Evolutionary conservation across 2,329 filamentous ascomycete species (phyloP).

Genomic region (Diaporthe aspalathi): DNA sequence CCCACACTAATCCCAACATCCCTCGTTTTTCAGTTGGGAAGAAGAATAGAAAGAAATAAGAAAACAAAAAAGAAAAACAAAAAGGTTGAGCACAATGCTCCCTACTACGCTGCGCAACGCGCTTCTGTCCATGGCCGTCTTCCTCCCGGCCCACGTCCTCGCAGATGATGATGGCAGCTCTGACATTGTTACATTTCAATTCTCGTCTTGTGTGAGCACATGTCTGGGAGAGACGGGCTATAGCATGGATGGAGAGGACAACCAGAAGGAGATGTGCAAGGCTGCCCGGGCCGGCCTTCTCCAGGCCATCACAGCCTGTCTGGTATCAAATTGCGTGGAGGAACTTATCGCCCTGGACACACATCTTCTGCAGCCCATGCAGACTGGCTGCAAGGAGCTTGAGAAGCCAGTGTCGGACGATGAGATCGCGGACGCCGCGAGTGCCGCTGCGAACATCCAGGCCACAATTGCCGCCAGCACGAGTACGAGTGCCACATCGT

Average conservation of each 20-base stretch:
- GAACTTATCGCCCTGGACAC: slow-evolving; percentile 14
- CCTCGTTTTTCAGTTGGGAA: background rate
- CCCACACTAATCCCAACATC: background rate
- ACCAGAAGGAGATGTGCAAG: slow-evolving; percentile 36
- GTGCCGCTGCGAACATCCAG: slow-evolving; percentile 15
- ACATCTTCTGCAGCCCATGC: slow-evolving; percentile 36
- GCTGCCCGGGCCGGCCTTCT: slow-evolving; percentile 35
- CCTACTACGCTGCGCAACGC: slow-evolving; percentile 17
- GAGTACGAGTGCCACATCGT: background rate
- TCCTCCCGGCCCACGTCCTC: slow-evolving; percentile 24
- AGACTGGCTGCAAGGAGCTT: slow-evolving; percentile 36
- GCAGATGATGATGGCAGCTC: slow-evolving; percentile 19
- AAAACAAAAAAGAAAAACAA: background rate
- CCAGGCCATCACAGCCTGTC: slow-evolving; percentile 22
- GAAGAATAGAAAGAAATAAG: too few species aligned
- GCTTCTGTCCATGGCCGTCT: slow-evolving; percentile 22
- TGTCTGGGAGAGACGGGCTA: slow-evolving; percentile 33
- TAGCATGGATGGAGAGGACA: slow-evolving; percentile 32
- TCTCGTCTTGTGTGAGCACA: slow-evolving; percentile 33
- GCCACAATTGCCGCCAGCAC: background rate
- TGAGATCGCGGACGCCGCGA: slow-evolving; percentile 28
- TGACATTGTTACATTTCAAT: slow-evolving; percentile 31
- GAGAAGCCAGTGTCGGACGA: slow-evolving; percentile 35
- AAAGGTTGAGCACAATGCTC: slow-evolving; percentile 36
- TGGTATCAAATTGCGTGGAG: slow-evolving; percentile 27